Conservation (phyloP, 2,329 filamentous ascomycete genomes). For the Epichloe brachyelytri region DNA sequence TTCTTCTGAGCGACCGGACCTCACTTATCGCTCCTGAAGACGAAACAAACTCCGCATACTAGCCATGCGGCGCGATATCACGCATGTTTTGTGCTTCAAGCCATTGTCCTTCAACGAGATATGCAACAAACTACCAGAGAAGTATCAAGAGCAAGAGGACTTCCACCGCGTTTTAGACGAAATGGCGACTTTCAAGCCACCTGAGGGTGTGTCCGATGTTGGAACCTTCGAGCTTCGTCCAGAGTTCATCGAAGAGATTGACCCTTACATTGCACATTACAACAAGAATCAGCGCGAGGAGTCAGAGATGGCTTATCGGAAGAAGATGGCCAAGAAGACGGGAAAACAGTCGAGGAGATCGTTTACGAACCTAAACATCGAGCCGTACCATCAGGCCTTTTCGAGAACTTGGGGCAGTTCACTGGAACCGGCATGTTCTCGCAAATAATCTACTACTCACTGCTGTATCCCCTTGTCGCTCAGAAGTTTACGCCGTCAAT, state of each 20-base stretch:
- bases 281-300: slow-evolving; percentile 96
- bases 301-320: slow-evolving; percentile 78
- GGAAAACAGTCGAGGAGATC: slow-evolving; percentile 67
- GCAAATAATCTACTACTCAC: slow-evolving; percentile 77
- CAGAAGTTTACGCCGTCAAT: slow-evolving; percentile 58
- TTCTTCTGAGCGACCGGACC: slow-evolving; percentile 78
- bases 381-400: slow-evolving; percentile 63
- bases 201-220: slow-evolving; percentile 82
- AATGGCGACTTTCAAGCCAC: slow-evolving; percentile 79
- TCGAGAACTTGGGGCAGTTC: slow-evolving; percentile 63
- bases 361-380: slow-evolving; percentile 83
- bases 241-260: slow-evolving; percentile 74
- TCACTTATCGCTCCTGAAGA: slow-evolving; percentile 59
- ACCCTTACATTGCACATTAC: slow-evolving; percentile 93
- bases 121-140: slow-evolving; percentile 72
- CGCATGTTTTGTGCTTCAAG: slow-evolving; percentile 91
- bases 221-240: slow-evolving; percentile 89
- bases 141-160: slow-evolving; percentile 76
- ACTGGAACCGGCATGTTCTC: slow-evolving; percentile 77
- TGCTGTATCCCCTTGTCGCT: slow-evolving; percentile 67
- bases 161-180: slow-evolving; percentile 75
- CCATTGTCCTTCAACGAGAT: slow-evolving; percentile 91
- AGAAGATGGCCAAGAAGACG: slow-evolving; percentile 75
- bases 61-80: slow-evolving; percentile 77
- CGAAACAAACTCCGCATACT: slow-evolving; percentile 52